Base-by-base conservation (phyloP, 139 green algal species). In the Astrephomene gubernaculifera region DNA sequence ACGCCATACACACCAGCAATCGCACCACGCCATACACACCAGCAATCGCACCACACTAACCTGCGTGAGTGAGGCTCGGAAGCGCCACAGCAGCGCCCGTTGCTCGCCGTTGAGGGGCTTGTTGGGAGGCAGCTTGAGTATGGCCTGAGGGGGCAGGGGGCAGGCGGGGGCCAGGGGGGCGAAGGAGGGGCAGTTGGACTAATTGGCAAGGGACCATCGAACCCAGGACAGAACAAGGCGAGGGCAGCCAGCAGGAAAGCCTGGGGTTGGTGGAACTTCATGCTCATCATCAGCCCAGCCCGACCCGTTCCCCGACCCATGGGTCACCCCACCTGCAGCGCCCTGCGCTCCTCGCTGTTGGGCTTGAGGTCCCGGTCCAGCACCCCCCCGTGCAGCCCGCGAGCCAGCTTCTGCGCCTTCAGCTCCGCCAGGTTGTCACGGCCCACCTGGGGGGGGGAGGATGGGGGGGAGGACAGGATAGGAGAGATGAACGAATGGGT, bases 341-440 rank as follows among this genome's bases (percentile, higher is more conserved):
- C 60, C n/a, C 63, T 41, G 39, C 91, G 83, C 91, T 98, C 94
- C 67, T 94, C 90, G 36, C 89, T 93, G 90, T 97, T 93, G 25
- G 96, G 96, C 85, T 98, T 98, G 71, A 98, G 87, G 80, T 95
- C 89, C 1, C 87, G 76, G 85, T 98, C 95, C 29, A 97, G 89
- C 29, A 94, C 54, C 6, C 91, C 94, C 14, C 92, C 87, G 12
- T 88, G 93, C 35, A 95, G 69, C 75, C 92, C 94, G 24, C 97
- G 91, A 0, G 95, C 96, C 80, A 99, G 89, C 91, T 98, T 99
- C 83, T 96, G 93, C 2, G 96, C 95, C 94, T 98, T 98, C 31
- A 95, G 87, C 90, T 99, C 97, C 0, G 94, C 87, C 0, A 96
- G 96, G 87, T 97, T 98, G 52, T 97, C 93, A 2, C 89, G 85